Base-by-base conservation (phyloP, 495 filamentous ascomycete species). In the Rusavskia elegans region DNA sequence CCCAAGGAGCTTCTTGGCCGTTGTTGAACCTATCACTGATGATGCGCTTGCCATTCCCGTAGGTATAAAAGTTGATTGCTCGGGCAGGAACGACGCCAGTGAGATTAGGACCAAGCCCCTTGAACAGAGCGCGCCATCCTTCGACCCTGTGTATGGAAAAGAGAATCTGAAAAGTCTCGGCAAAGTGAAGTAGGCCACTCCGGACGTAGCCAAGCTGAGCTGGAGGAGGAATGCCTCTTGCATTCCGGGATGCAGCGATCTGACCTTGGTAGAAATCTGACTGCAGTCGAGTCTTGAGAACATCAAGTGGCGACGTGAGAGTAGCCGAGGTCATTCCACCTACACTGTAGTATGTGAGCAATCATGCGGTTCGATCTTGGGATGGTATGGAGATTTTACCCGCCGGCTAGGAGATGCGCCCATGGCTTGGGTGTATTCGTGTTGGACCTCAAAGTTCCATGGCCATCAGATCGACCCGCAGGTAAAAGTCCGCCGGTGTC, bases 391-490 rank as follows among this genome's bases (percentile, higher is more conserved):
- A 35, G 39, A 44, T 65, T 69, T 61, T 77, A 92, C 87, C 82
- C 88, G 68, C 88, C 88, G 30, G 88, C 88, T 48, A 94, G 76
- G 52, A 94, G 80, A 72, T 92, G 88, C 53, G 85, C 83, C 81
- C 87, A 90, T 68, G 86, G 84, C 64, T 88, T 90, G 1, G 7
- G 19, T 13, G 11, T 10, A 5, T 36, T 17, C 17, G 14, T 21
- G 21, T 40, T 19, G 17, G 17, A 23, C 14, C 32, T 32, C 16
- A 27, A 20, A 5, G 16, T 13, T 11, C 1, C n/a, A 6, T 17
- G 6, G 29, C 16, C 48, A 35, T 19, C 17, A 29, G 27, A 21
- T 37, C 13, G 16, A 50, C 10, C 20, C 25, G 7, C 48, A 36
- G 7, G 48, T 20, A 25, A 4, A 13, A 50, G 16, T 37, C n/a